These are phyloP conservation scores for Citrus sinensis DNA, from an alignment of 345 rosid species.

Conservation along the genomic window DVS_A1.0 CM039168.1:30078001-30078500, in stretches of 20 bases:
- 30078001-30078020: neutral
- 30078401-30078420: neutral
- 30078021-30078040: too few relatives aligned
- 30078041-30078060: too few relatives aligned
- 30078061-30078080: too few relatives aligned
- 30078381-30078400: neutral
- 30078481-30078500: too few relatives aligned
- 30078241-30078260: neutral
- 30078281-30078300: neutral
- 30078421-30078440: neutral
- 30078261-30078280: too few relatives aligned
- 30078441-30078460: too few relatives aligned
- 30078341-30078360: neutral
- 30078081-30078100: neutral
- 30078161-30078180: neutral
- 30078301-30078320: neutral
- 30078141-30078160: conserved; percentile 5
- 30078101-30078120: neutral
- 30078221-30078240: neutral
- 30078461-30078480: too few relatives aligned
- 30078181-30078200: conserved; percentile 6
- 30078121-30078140: neutral
- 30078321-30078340: neutral
- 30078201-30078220: conserved; percentile 1
- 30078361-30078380: neutral